Conservation (phyloP, 2,329 filamentous ascomycete genomes). For the Canariomyces notabilis region DNA sequence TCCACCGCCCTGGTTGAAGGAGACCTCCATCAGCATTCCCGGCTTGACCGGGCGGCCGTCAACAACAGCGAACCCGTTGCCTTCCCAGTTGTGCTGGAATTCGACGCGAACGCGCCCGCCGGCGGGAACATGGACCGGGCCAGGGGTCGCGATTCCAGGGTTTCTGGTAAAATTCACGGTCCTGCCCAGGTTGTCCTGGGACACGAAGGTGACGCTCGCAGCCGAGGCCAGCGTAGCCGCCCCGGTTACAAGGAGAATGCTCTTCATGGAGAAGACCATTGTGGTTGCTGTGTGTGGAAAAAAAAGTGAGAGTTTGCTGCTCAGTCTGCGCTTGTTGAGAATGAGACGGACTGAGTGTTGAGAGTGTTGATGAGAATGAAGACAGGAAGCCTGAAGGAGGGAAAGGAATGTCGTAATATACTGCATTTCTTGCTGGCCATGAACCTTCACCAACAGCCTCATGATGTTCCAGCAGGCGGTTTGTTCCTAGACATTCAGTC, state of each 20-base stretch:
- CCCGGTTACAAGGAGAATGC: slow-evolving; percentile 40
- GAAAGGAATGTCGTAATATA: not conserved
- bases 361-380: not conserved
- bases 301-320: too few relatives aligned
- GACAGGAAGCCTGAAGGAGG: not conserved
- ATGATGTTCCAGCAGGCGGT: too few relatives aligned
- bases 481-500: too few relatives aligned
- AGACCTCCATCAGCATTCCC: slow-evolving; percentile 36
- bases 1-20: slow-evolving; percentile 33
- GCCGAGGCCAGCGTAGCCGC: too few relatives aligned
- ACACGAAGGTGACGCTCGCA: slow-evolving; percentile 55
- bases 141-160: slow-evolving; percentile 33
- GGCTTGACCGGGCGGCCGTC: slow-evolving; percentile 30
- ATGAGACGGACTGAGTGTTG: not conserved
- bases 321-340: not conserved
- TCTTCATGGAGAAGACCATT: slow-evolving; percentile 41
- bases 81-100: slow-evolving; percentile 27
- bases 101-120: slow-evolving; percentile 36
- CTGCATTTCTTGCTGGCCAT: not conserved
- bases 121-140: slow-evolving; percentile 37
- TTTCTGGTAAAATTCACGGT: slow-evolving; percentile 48
- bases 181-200: slow-evolving; percentile 48
- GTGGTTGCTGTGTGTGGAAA: too few relatives aligned
- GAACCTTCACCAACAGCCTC: not conserved
- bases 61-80: slow-evolving; percentile 34